Conservation (phyloP, 2,329 filamentous ascomycete genomes). For the Waltergamsia citrina region DNA sequence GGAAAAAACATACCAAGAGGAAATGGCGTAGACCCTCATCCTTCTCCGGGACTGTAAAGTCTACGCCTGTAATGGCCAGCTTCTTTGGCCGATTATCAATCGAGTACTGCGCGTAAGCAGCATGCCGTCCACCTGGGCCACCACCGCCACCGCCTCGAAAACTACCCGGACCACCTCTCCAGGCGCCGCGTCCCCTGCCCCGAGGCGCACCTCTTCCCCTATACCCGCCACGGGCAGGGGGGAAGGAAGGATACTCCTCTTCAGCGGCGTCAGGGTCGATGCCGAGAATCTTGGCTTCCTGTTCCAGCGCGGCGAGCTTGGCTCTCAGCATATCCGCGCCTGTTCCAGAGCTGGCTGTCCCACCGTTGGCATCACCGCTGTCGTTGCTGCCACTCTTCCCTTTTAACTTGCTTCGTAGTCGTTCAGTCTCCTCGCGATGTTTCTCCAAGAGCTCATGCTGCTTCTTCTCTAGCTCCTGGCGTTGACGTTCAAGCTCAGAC, state of each 20-base stretch:
- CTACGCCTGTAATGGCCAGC: slow-evolving; percentile 53
- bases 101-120: slow-evolving; percentile 52
- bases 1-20: slow-evolving; percentile 46
- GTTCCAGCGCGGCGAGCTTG: slow-evolving; percentile 63
- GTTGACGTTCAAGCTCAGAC: slow-evolving; percentile 51
- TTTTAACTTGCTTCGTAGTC: slow-evolving; percentile 46
- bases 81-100: slow-evolving; percentile 69
- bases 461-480: slow-evolving; percentile 55
- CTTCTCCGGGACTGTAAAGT: slow-evolving; percentile 50
- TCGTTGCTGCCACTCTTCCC: slow-evolving; percentile 16
- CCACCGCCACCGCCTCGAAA: slow-evolving; percentile 30
- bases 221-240: slow-evolving; percentile 5
- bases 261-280: slow-evolving; percentile 47
- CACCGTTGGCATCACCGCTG: slow-evolving; percentile 12
- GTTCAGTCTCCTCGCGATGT: slow-evolving; percentile 58
- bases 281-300: slow-evolving; percentile 61
- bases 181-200: slow-evolving; percentile 21
- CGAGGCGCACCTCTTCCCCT: slow-evolving; percentile 28
- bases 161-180: slow-evolving; percentile 19
- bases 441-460: slow-evolving; percentile 51
- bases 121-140: slow-evolving; percentile 37
- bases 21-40: slow-evolving; percentile 65
- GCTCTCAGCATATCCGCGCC: slow-evolving; percentile 59
- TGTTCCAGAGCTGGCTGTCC: slow-evolving; percentile 21
- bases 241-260: slow-evolving; percentile 2